Conservation (phyloP, 345 rosid genomes). For the Sisymbrium altissimum region DNA sequence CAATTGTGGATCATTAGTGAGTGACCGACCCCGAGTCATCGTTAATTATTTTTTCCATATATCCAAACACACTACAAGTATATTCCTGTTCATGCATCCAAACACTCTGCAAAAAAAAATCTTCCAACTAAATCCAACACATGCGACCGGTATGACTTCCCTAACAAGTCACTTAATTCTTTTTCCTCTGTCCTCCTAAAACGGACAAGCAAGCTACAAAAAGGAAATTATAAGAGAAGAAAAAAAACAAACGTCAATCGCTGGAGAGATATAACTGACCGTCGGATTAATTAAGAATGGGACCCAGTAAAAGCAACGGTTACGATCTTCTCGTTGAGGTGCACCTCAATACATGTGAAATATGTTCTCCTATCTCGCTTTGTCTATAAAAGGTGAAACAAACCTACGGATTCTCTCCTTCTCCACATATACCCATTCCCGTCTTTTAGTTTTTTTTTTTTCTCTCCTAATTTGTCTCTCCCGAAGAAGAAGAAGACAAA, state of each 20-base stretch:
- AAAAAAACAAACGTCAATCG: conserved; percentile 25
- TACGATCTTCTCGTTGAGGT: background rate
- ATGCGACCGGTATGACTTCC: conserved; percentile 41
- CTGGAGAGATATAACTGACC: background rate
- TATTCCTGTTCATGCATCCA: background rate
- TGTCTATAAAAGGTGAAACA: conserved; percentile 21
- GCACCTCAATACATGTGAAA: background rate
- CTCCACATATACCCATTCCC: conserved; percentile 10
- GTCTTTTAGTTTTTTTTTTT: conserved; percentile 1
- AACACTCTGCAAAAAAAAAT: background rate
- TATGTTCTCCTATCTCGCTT: background rate
- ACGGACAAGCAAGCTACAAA: conserved; percentile 27
- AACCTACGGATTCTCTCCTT: conserved; percentile 24
- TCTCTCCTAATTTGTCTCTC: background rate
- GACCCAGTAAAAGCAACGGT: conserved; percentile 14
- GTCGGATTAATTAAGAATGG: conserved; percentile 2
- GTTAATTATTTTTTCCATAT: background rate
- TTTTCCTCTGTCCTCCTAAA: conserved; percentile 20
- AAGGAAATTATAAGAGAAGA: background rate
- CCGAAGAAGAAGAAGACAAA: conserved; percentile 14
- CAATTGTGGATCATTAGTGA: background rate
- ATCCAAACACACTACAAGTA: background rate
- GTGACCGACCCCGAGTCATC: background rate
- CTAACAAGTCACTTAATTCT: conserved; percentile 36
- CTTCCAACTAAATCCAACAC: conserved; percentile 31